Base-by-base conservation (phyloP, 1,284 basidiomycete genomes). In the Thelephora terrestris region DNA sequence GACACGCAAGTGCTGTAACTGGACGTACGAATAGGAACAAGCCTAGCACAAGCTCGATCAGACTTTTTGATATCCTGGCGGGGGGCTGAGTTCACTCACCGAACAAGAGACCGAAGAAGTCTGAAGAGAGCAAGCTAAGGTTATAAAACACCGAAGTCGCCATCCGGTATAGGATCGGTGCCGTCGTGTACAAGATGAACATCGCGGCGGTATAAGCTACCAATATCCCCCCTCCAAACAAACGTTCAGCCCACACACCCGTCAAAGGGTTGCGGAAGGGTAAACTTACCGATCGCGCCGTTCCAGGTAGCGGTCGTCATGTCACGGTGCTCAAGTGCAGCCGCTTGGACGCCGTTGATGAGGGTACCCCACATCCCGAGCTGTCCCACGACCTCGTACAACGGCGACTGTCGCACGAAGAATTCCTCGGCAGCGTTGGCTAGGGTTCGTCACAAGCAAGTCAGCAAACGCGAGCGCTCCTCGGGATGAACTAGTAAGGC, bases 381-480 rank as follows among this genome's bases (percentile, higher is more conserved):
- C 62, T 88, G 85, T 5, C 88, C 88, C 18, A 91, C 79, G 48
- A 91, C 86, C 64, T 91, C 89, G 59, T 91, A 92, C 29, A 92
- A 67, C 6, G 89, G 90, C 9, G 79, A 72, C 52, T 69, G 77
- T 50, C 90, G 75, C 17, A 92, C 90, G 53, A 92, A 79, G 62
- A 85, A 86, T 60, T 92, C 88, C 61, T 91, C 89, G 1, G 87
- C 86, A 24, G 88, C 85, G 57, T 91, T 91, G 12, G 85, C 85
- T 88, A 50, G 20, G 23, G 4, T 42, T 23, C 6, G 10, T 38
- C 23, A 5, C 20, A 16, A 37, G 20, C 5, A 18, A 37, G 16
- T 37, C 35, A 4, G 5, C 35, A 37, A 16, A 18, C 20, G 20
- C 16, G 20, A 37, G 35, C 16, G 35, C 16, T 18, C 35, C 20